Conservation (phyloP, 2,329 filamentous ascomycete species). For the Phialemoniopsis sp. region DNA sequence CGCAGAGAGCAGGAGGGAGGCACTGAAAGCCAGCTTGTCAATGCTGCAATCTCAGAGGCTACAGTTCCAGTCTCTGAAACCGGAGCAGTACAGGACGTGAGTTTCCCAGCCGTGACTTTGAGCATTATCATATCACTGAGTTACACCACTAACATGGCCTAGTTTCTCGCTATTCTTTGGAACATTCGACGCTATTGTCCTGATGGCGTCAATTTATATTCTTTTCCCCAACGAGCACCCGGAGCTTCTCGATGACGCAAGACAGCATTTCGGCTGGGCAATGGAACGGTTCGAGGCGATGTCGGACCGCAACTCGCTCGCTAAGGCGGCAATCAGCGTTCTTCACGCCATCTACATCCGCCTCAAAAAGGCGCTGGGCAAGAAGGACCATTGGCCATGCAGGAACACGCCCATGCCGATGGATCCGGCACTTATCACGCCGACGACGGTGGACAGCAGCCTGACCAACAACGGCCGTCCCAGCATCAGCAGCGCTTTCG, state of each 20-base stretch:
- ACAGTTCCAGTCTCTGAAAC: constrained; percentile 42
- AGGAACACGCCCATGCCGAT: constrained; percentile 6
- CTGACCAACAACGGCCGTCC: constrained; percentile 5
- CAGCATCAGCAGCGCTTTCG: background rate
- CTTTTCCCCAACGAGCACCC: constrained; percentile 53
- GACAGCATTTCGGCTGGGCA: constrained; percentile 56
- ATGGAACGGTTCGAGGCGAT: constrained; percentile 56
- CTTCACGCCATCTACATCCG: constrained; percentile 50
- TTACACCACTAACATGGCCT: background rate
- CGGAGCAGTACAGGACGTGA: constrained; percentile 46
- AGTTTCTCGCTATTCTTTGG: constrained; percentile 56
- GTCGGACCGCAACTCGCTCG: constrained; percentile 47
- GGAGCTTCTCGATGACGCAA: constrained; percentile 38
- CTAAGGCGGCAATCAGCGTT: constrained; percentile 49
- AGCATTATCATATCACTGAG: too few species aligned
- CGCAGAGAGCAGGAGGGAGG: constrained; percentile 46
- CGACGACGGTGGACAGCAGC: constrained; percentile 13
- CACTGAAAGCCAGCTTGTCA: constrained; percentile 49
- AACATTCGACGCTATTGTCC: constrained; percentile 60
- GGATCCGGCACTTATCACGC: constrained; percentile 7
- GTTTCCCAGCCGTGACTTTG: constrained; percentile 6
- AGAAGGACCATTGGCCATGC: constrained; percentile 7
- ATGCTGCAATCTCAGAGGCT: constrained; percentile 51
- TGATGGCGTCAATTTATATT: constrained; percentile 58
- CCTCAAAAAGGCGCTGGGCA: constrained; percentile 44